Percentiles rank a stretch among this genome's conserved stretches.
Evolutionary conservation across 2,329 filamentous ascomycete species (phyloP).

Genomic region (Colletotrichum limetticola): DNA sequence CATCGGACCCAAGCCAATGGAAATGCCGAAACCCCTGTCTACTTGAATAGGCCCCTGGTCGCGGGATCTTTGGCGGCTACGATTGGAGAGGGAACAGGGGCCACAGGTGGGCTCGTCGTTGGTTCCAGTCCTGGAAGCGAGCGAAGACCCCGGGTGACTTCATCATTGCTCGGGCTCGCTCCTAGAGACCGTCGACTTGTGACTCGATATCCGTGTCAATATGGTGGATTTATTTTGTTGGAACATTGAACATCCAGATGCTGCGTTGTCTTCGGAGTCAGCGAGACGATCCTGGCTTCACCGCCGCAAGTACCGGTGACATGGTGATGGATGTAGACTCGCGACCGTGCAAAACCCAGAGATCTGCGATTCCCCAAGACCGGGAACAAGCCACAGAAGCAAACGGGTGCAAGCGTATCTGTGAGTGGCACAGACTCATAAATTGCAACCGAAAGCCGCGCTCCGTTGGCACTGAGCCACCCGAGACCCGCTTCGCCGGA

Average conservation of each 20-base stretch:
- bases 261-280: slow-evolving; percentile 27
- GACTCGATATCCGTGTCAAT: neutral
- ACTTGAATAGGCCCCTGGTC: slow-evolving; percentile 41
- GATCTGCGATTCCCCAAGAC: slow-evolving; percentile 27
- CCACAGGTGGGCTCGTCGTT: neutral
- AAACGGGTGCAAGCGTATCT: slow-evolving; percentile 3
- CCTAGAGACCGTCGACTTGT: slow-evolving; percentile 10
- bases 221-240: neutral
- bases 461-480: slow-evolving; percentile 29
- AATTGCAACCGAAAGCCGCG: slow-evolving; percentile 9
- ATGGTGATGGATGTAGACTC: neutral
- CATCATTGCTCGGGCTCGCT: slow-evolving; percentile 7
- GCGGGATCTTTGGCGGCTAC: slow-evolving; percentile 45
- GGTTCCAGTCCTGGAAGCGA: neutral
- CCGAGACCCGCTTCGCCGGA: slow-evolving; percentile 20
- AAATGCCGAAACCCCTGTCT: slow-evolving; percentile 44
- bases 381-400: slow-evolving; percentile 27
- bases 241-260: neutral
- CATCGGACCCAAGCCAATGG: slow-evolving; percentile 45
- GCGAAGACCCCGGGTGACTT: neutral
- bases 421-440: no score
- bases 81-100: slow-evolving; percentile 42
- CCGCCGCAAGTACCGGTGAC: slow-evolving; percentile 30
- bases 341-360: slow-evolving; percentile 16
- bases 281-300: slow-evolving; percentile 29